Conservation (phyloP, 1,284 basidiomycete genomes). For the Fomitopsis schrenkii region DNA sequence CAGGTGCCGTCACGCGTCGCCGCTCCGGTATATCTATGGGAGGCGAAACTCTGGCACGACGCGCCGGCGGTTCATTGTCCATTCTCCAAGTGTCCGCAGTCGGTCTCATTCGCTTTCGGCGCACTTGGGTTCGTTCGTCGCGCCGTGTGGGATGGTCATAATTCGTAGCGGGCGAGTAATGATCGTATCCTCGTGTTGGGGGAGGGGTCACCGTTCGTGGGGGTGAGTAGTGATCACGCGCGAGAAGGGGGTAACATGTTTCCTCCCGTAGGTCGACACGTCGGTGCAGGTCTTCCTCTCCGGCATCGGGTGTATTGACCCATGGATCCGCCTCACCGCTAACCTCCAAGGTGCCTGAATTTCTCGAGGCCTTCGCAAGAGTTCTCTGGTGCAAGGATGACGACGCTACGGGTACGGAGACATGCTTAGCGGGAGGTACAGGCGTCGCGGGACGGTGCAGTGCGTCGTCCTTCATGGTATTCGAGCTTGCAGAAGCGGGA, state of each 20-base stretch:
- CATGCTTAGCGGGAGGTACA: not conserved
- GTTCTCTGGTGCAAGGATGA: not conserved
- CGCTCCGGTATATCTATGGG: not conserved
- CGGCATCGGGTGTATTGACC: not conserved
- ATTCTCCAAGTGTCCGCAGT: not conserved
- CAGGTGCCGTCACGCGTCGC: not conserved
- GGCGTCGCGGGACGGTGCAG: too few species aligned
- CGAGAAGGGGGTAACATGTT: not conserved
- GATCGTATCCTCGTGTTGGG: constrained; percentile 4
- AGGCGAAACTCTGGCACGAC: not conserved
- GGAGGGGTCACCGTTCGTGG: not conserved
- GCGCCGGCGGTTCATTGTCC: constrained; percentile 2
- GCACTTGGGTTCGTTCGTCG: not conserved
- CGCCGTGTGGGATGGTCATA: not conserved
- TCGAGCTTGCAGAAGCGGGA: not conserved
- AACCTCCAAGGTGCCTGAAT: not conserved
- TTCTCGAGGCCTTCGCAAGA: not conserved
- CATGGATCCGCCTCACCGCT: not conserved
- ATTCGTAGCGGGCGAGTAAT: constrained; percentile 7
- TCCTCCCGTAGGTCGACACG: not conserved
- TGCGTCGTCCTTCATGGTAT: not conserved
- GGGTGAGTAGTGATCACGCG: not conserved
- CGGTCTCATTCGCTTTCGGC: constrained; percentile 7
- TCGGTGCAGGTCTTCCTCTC: not conserved
- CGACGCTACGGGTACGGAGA: not conserved